Conservation (phyloP, 169 alveolate genomes). For the Cryptosporidium tyzzeri region DNA sequence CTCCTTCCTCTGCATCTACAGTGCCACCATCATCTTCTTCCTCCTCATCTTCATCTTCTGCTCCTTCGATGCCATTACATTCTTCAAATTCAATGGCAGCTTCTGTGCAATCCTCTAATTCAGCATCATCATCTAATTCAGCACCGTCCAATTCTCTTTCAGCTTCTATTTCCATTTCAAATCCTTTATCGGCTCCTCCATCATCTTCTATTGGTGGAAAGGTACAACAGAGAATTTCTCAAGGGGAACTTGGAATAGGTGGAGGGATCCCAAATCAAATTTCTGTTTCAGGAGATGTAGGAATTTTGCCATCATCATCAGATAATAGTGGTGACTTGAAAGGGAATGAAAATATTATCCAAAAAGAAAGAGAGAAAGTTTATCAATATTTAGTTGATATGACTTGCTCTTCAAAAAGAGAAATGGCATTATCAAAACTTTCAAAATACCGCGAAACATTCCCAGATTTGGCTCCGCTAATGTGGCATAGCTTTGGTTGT, state of each 20-base stretch:
- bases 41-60: neutral
- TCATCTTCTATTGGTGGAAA: slow-evolving; percentile 12
- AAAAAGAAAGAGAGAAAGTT: slow-evolving; percentile 78
- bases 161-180: neutral
- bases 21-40: neutral
- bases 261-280: neutral
- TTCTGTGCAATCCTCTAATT: neutral
- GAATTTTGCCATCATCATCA: neutral
- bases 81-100: neutral
- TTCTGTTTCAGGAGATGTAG: slow-evolving; percentile 8
- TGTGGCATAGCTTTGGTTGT: slow-evolving; percentile 98
- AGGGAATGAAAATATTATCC: slow-evolving; percentile 3
- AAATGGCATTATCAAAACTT: slow-evolving; percentile 95
- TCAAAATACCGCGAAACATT: slow-evolving; percentile 91
- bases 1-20: neutral
- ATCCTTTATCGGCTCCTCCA: neutral
- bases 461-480: slow-evolving; percentile 96
- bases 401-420: slow-evolving; percentile 94
- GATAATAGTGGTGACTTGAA: slow-evolving; percentile 3
- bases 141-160: neutral
- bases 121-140: neutral
- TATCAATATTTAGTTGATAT: slow-evolving; percentile 91
- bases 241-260: slow-evolving; percentile 6
- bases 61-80: neutral
- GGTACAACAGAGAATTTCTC: slow-evolving; percentile 16